phyloP scores from a whole-genome alignment of 306 rosid species.

The Prunus dulcis region DNA sequence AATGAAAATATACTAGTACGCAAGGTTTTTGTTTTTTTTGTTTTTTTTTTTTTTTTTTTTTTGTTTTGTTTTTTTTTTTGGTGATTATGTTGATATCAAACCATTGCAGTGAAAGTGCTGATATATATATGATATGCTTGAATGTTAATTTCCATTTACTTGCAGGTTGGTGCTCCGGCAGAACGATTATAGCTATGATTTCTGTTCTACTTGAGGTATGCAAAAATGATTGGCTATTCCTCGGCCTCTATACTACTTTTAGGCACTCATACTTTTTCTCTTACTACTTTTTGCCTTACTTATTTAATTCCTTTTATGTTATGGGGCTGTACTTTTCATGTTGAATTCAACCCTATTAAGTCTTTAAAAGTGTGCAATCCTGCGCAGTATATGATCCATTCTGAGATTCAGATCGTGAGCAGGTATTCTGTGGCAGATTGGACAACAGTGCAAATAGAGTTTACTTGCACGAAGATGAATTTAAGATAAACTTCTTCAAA shows the following conservation, averaged over 20 bases:
- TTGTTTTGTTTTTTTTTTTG: slow-evolving; percentile 9
- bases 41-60: slow-evolving; percentile 15
- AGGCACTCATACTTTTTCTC: not conserved
- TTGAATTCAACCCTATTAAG: too few species aligned
- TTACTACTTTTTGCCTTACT: not conserved
- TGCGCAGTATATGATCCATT: too few species aligned
- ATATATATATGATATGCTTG: slow-evolving; percentile 22
- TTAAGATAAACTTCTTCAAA: too few species aligned
- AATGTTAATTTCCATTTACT: slow-evolving; percentile 23
- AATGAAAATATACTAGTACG: slow-evolving; percentile 83
- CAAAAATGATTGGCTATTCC: slow-evolving; percentile 12
- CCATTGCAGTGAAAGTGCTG: slow-evolving; percentile 1
- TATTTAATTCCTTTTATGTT: not conserved
- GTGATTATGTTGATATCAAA: not conserved
- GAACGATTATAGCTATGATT: slow-evolving; percentile 95
- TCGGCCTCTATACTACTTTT: not conserved
- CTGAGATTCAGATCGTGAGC: too few species aligned
- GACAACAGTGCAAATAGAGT: too few species aligned
- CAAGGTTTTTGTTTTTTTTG: slow-evolving; percentile 31
- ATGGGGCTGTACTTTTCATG: not conserved
- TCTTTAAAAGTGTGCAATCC: too few species aligned
- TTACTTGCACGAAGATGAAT: too few species aligned
- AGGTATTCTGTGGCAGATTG: too few species aligned
- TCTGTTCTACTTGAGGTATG: slow-evolving; percentile 91
- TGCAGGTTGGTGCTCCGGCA: slow-evolving; percentile 99